Evolutionary conservation across 1,284 basidiomycete genomes (phyloP).

Genomic region (Pterulicium gracile): DNA sequence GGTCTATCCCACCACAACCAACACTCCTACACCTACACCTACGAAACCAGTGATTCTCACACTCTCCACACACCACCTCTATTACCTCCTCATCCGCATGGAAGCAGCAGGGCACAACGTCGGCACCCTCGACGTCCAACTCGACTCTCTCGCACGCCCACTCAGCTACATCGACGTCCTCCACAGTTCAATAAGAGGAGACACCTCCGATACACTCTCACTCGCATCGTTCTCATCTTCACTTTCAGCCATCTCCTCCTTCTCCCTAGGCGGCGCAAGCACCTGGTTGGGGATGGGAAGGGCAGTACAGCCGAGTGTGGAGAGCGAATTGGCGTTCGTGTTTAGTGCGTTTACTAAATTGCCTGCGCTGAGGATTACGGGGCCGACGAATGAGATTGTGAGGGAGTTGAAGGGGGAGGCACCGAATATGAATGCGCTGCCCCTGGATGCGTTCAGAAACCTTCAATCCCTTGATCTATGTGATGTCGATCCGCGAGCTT

Average conservation of each 20-base stretch:
- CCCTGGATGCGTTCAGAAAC: slow-evolving; percentile 79
- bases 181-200: slow-evolving; percentile 25
- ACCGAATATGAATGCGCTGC: slow-evolving; percentile 66
- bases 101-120: slow-evolving; percentile 68
- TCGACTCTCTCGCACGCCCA: slow-evolving; percentile 61
- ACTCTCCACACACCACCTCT: slow-evolving; percentile 75
- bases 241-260: slow-evolving; percentile 62
- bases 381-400: slow-evolving; percentile 54
- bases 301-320: slow-evolving; percentile 44
- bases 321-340: slow-evolving; percentile 73
- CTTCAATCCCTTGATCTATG: slow-evolving; percentile 62
- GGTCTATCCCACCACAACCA: slow-evolving; percentile 28
- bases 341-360: slow-evolving; percentile 84
- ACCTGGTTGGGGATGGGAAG: slow-evolving; percentile 53
- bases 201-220: slow-evolving; percentile 69
- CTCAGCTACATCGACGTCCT: slow-evolving; percentile 63
- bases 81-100: slow-evolving; percentile 80
- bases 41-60: slow-evolving; percentile 52
- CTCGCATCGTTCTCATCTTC: slow-evolving; percentile 74
- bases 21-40: slow-evolving; percentile 18
- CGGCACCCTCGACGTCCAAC: slow-evolving; percentile 72
- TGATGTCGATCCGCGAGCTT: slow-evolving; percentile 73
- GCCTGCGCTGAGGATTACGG: slow-evolving; percentile 59
- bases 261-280: slow-evolving; percentile 51
- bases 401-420: slow-evolving; percentile 63